phyloP scores from a whole-genome alignment of 495 filamentous ascomycete species.

The Penicillium silybi region DNA sequence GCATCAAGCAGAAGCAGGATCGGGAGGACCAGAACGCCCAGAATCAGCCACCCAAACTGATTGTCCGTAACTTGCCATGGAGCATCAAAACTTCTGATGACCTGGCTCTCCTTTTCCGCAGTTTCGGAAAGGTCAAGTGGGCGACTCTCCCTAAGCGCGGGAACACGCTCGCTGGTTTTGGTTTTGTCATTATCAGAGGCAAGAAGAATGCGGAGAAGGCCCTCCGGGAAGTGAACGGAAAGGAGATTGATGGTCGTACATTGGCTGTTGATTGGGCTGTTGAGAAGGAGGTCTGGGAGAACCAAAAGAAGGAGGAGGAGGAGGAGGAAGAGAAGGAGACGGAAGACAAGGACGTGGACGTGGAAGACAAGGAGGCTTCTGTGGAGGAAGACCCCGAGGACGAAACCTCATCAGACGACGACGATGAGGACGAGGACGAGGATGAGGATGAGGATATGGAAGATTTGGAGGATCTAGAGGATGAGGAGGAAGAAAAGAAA shows the following conservation, averaged over 20 bases:
- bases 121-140: constrained; percentile 85
- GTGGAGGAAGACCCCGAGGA: constrained; percentile 17
- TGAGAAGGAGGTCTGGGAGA: constrained; percentile 81
- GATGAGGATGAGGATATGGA: constrained; percentile 6
- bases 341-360: constrained; percentile 29
- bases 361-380: constrained; percentile 36
- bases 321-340: constrained; percentile 29
- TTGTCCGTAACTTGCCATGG: constrained; percentile 95
- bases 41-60: constrained; percentile 71
- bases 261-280: constrained; percentile 96
- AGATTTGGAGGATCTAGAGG: constrained; percentile 21
- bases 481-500: constrained; percentile 43
- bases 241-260: constrained; percentile 77
- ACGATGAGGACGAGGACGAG: constrained; percentile 31
- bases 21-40: constrained; percentile 54
- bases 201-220: constrained; percentile 91
- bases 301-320: constrained; percentile 43
- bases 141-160: constrained; percentile 74
- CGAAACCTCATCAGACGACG: constrained; percentile 26
- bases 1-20: constrained; percentile 51
- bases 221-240: constrained; percentile 79
- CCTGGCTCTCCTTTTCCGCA: constrained; percentile 69
- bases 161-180: constrained; percentile 76
- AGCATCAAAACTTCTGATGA: constrained; percentile 84
- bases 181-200: constrained; percentile 84